A percentile compares a stretch with the other conserved stretches of the same genome.
These are phyloP conservation scores for Xylaria polymorpha DNA, from an alignment of 2,329 filamentous ascomycete genomes.

Conservation along the genomic window DNA sequence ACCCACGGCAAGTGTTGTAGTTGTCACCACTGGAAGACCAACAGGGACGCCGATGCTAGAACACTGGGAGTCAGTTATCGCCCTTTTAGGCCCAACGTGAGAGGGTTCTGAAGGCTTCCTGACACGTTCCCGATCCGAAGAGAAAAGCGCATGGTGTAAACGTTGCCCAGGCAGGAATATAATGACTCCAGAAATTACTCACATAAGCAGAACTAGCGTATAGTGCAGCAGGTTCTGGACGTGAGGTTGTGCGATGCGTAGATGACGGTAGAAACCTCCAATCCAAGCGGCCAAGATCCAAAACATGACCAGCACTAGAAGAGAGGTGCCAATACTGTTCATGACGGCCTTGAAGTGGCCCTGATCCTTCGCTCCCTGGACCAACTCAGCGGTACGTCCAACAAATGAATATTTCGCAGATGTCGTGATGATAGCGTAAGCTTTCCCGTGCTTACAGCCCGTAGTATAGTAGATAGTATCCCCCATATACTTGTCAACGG, in stretches of 20 bases:
- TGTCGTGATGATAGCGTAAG: slow-evolving; percentile 74
- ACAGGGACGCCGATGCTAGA: slow-evolving; percentile 76
- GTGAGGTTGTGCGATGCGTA: slow-evolving; percentile 70
- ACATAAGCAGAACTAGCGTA: slow-evolving; percentile 75
- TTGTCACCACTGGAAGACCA: slow-evolving; percentile 82
- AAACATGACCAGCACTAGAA: slow-evolving; percentile 81
- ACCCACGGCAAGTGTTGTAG: slow-evolving; percentile 80
- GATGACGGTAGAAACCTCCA: slow-evolving; percentile 80
- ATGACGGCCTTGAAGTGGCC: slow-evolving; percentile 87
- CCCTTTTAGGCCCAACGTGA: neutral
- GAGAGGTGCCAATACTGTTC: slow-evolving; percentile 80
- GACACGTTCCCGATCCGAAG: neutral
- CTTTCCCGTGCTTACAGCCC: slow-evolving; percentile 83
- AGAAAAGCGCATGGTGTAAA: neutral
- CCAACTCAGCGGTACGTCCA: slow-evolving; percentile 78
- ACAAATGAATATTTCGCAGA: slow-evolving; percentile 80
- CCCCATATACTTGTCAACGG: slow-evolving; percentile 82
- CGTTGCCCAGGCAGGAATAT: neutral
- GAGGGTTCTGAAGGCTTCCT: neutral
- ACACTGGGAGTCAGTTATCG: neutral
- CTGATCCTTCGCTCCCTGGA: slow-evolving; percentile 79
- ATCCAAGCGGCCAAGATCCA: slow-evolving; percentile 82
- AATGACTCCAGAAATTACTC: neutral
- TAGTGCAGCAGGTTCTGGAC: slow-evolving; percentile 73
- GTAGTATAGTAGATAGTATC: slow-evolving; percentile 83